These are phyloP conservation scores for Spathaspora girioi DNA, from an alignment of 805 yeast genomes.

Conservation along the genomic window DNA sequence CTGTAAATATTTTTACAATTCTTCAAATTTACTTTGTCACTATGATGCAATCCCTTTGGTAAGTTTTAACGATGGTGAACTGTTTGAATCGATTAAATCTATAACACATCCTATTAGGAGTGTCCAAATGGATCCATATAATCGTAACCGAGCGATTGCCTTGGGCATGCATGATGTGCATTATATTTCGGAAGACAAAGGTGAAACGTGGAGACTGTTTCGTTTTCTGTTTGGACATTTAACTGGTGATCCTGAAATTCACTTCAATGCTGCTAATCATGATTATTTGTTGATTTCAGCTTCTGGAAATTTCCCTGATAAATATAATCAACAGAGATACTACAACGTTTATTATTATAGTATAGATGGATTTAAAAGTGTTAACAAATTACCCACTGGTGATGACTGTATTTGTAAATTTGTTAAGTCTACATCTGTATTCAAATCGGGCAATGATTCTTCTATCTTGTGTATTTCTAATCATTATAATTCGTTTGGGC, in stretches of 20 bases:
- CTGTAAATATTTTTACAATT: conserved; percentile 50
- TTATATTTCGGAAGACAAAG: conserved; percentile 46
- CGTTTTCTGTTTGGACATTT: conserved; percentile 6
- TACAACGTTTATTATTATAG: conserved; percentile 33
- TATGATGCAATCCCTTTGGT: conserved; percentile 22
- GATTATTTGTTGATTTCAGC: conserved; percentile 25
- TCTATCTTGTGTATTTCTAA: conserved; percentile 29
- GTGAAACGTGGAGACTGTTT: conserved; percentile 42
- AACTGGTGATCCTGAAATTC: conserved; percentile 10
- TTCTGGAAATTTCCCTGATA: conserved; percentile 23
- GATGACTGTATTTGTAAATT: conserved; percentile 29
- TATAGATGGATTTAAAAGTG: conserved; percentile 40
- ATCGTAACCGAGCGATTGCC: conserved; percentile 41
- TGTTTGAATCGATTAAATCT: conserved; percentile 18
- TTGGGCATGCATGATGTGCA: conserved; percentile 27
- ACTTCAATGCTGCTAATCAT: conserved; percentile 32
- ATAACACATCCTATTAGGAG: conserved; percentile 10
- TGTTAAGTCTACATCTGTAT: conserved; percentile 22
- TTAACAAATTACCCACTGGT: conserved; percentile 26
- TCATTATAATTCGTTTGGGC: conserved; percentile 38
- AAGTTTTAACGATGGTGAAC: conserved; percentile 48
- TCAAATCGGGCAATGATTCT: conserved; percentile 19
- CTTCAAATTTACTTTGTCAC: conserved; percentile 38
- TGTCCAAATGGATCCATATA: conserved; percentile 27
- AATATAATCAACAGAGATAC: conserved; percentile 17